Evolutionary conservation across 495 filamentous ascomycete genomes (phyloP).

Genomic region (Amorphotheca resinae): DNA sequence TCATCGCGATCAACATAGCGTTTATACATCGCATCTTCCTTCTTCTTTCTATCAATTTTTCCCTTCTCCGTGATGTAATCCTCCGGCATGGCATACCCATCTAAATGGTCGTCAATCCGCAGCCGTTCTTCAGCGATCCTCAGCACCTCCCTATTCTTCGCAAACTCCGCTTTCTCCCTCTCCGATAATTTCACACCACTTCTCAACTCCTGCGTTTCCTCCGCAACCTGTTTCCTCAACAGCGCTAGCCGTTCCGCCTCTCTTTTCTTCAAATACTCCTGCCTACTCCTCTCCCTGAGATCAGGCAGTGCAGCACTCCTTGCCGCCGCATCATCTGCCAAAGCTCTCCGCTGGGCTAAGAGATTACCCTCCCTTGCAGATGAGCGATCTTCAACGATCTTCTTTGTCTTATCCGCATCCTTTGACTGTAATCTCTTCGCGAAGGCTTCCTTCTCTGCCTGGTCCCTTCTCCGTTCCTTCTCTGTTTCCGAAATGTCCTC

Average conservation of each 20-base stretch:
- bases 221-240: conserved; percentile 79
- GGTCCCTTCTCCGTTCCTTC: conserved; percentile 45
- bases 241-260: conserved; percentile 76
- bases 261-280: conserved; percentile 88
- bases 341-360: conserved; percentile 42
- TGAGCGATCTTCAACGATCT: conserved; percentile 52
- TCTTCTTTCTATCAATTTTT: conserved; percentile 79
- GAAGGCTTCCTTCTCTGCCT: conserved; percentile 63
- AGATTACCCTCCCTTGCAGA: conserved; percentile 45
- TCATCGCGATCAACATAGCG: conserved; percentile 86
- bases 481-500: conserved; percentile 44
- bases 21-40: conserved; percentile 81
- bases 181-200: conserved; percentile 64
- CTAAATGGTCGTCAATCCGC: conserved; percentile 79
- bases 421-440: conserved; percentile 57
- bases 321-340: conserved; percentile 53
- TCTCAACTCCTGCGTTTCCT: conserved; percentile 73
- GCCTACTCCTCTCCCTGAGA: conserved; percentile 68
- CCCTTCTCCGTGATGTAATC: conserved; percentile 91
- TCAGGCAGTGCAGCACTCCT: conserved; percentile 57
- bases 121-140: conserved; percentile 79
- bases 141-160: conserved; percentile 76
- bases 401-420: conserved; percentile 58
- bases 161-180: conserved; percentile 80
- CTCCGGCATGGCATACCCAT: conserved; percentile 89